Percentiles rank a stretch among this genome's conserved stretches.
Conservation (phyloP, 2,329 filamentous ascomycete species). For the Cercospora zeina region DNA sequence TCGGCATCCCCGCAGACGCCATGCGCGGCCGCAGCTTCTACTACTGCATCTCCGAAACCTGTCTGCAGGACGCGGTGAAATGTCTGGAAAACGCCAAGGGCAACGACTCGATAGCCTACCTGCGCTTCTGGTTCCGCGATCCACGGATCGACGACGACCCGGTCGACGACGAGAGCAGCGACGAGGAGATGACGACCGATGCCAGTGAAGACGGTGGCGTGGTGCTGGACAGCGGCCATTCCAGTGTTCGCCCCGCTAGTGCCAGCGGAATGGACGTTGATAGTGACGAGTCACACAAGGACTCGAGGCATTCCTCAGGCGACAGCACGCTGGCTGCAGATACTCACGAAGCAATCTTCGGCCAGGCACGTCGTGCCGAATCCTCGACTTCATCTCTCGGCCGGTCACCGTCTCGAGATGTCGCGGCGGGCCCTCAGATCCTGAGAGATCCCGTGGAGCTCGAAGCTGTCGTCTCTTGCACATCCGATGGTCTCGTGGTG, state of each 20-base stretch:
- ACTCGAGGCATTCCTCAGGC: constrained; percentile 48
- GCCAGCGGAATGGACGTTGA: constrained; percentile 25
- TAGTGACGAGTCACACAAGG: constrained; percentile 25
- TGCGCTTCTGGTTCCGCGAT: constrained; percentile 81
- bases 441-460: constrained; percentile 61
- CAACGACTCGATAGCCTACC: constrained; percentile 86
- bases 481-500: constrained; percentile 82
- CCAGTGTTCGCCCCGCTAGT: constrained; percentile 20
- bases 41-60: constrained; percentile 78
- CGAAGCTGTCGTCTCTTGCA: constrained; percentile 88
- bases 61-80: constrained; percentile 71
- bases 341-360: constrained; percentile 49
- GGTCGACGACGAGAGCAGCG: constrained; percentile 43
- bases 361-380: constrained; percentile 42
- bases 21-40: constrained; percentile 81
- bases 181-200: constrained; percentile 52
- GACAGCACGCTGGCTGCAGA: constrained; percentile 46
- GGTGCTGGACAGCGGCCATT: constrained; percentile 44
- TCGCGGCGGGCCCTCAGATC: constrained; percentile 24
- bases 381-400: constrained; percentile 41
- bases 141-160: constrained; percentile 57
- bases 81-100: constrained; percentile 83
- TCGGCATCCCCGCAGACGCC: constrained; percentile 69
- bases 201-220: constrained; percentile 55
- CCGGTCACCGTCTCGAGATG: constrained; percentile 34